Conservation (phyloP, 768 basidiomycete genomes). For the Lactarius quietus region DNA sequence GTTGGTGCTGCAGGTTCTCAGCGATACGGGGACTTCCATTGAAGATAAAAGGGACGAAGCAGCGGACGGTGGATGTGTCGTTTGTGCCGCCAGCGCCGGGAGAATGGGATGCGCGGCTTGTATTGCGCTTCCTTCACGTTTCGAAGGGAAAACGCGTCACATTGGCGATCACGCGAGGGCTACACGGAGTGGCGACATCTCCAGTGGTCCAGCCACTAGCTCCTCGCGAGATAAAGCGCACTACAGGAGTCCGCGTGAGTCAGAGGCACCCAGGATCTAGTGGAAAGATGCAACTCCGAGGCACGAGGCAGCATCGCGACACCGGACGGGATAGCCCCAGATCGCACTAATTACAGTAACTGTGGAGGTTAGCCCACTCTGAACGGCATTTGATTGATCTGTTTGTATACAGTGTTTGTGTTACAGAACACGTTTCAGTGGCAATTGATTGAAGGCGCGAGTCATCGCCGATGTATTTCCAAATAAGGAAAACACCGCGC, state of each 20-base stretch:
- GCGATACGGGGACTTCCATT: background rate
- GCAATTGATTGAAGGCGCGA: background rate
- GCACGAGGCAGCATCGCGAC: background rate
- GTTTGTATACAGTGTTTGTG: too few species aligned
- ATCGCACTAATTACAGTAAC: background rate
- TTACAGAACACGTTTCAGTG: background rate
- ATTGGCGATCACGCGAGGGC: background rate
- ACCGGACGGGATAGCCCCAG: background rate
- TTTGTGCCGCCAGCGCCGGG: background rate
- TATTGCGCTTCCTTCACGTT: background rate
- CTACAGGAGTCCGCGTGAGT: background rate
- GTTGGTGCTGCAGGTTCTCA: background rate
- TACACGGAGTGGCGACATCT: background rate
- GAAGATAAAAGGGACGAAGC: background rate
- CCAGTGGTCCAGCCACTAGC: background rate
- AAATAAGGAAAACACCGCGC: conserved; percentile 11
- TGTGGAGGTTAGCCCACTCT: background rate
- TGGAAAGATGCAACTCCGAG: background rate
- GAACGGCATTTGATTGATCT: background rate
- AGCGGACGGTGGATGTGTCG: background rate
- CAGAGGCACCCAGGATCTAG: background rate
- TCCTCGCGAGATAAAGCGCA: background rate
- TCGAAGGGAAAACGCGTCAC: background rate
- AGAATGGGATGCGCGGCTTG: background rate
- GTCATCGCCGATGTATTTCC: background rate